phyloP scores from a whole-genome alignment of 768 basidiomycete genomes.

The Strobilomyces dryophilus region DNA sequence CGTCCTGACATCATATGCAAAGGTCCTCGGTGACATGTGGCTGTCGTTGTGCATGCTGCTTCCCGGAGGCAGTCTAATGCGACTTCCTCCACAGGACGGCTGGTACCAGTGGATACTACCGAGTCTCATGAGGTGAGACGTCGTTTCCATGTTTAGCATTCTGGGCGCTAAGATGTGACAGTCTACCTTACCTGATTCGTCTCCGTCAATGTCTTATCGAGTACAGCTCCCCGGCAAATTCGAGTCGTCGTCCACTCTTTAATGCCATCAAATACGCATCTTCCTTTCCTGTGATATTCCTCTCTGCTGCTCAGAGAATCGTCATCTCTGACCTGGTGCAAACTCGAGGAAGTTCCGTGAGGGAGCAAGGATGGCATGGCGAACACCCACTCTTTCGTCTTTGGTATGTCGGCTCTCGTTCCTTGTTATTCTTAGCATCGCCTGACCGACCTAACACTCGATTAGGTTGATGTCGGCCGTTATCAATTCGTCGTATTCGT shows the following conservation, averaged over 20 bases:
- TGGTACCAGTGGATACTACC: constrained; percentile 76
- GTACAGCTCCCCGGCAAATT: constrained; percentile 58
- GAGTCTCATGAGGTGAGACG: constrained; percentile 76
- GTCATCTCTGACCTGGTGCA: constrained; percentile 57
- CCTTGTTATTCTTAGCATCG: background rate
- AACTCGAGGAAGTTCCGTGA: constrained; percentile 41
- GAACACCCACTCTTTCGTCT: constrained; percentile 78
- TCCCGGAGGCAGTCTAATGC: constrained; percentile 71
- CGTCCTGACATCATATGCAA: constrained; percentile 94
- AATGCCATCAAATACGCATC: constrained; percentile 97
- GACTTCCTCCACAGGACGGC: constrained; percentile 57
- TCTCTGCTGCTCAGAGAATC: constrained; percentile 85
- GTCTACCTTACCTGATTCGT: constrained; percentile 87
- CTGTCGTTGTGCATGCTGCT: constrained; percentile 84
- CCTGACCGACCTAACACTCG: constrained; percentile 1
- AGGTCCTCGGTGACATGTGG: constrained; percentile 94
- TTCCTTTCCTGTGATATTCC: constrained; percentile 92
- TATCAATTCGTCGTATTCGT: constrained; percentile 90
- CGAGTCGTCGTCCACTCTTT: constrained; percentile 68
- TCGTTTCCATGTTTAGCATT: background rate
- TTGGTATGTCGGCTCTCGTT: constrained; percentile 52
- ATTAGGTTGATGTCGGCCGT: constrained; percentile 77
- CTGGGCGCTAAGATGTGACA: constrained; percentile 12
- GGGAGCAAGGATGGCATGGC: constrained; percentile 58
- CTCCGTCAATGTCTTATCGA: constrained; percentile 94